A percentile compares a stretch with the other conserved stretches of the same genome.
Evolutionary conservation across 768 basidiomycete genomes (phyloP).

Genomic region (Brasilioporus rufonigricans): DNA sequence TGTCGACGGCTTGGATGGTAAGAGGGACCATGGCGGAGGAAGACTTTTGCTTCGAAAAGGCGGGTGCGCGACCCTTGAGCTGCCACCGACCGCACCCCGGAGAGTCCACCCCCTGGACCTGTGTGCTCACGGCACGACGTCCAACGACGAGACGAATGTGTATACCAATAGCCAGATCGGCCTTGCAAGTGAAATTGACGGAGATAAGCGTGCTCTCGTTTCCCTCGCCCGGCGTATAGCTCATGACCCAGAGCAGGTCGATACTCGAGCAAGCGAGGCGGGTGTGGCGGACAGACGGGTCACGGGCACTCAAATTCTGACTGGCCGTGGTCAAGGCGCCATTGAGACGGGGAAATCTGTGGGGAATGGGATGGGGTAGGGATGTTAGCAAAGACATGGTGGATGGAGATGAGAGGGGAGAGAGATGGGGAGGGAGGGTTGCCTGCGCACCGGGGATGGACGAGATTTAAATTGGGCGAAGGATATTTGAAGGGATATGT

Average conservation of each 20-base stretch:
- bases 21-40: slow-evolving; percentile 47
- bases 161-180: slow-evolving; percentile 32
- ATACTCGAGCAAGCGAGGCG: slow-evolving; percentile 44
- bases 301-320: slow-evolving; percentile 10
- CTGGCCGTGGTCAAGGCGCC: slow-evolving; percentile 8
- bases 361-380: too few species aligned
- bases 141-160: slow-evolving; percentile 77
- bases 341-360: too few species aligned
- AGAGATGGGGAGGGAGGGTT: background rate
- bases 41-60: slow-evolving; percentile 41
- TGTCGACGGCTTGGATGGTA: slow-evolving; percentile 61
- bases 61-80: slow-evolving; percentile 61
- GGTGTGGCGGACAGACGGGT: slow-evolving; percentile 7
- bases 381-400: too few species aligned
- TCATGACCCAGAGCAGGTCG: slow-evolving; percentile 62
- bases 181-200: slow-evolving; percentile 45
- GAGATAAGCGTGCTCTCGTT: slow-evolving; percentile 60
- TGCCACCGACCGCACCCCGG: slow-evolving; percentile 56
- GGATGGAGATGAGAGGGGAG: background rate
- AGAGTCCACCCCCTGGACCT: slow-evolving; percentile 53
- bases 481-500: too few species aligned
- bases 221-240: slow-evolving; percentile 65
- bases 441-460: too few species aligned
- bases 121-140: slow-evolving; percentile 62
- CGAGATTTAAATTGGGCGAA: slow-evolving; percentile 25